Evolutionary conservation across 2,329 filamentous ascomycete genomes (phyloP), one percentile per base, ranked within the genome.

Genomic region (Aspergillus aculeatus): DNA sequence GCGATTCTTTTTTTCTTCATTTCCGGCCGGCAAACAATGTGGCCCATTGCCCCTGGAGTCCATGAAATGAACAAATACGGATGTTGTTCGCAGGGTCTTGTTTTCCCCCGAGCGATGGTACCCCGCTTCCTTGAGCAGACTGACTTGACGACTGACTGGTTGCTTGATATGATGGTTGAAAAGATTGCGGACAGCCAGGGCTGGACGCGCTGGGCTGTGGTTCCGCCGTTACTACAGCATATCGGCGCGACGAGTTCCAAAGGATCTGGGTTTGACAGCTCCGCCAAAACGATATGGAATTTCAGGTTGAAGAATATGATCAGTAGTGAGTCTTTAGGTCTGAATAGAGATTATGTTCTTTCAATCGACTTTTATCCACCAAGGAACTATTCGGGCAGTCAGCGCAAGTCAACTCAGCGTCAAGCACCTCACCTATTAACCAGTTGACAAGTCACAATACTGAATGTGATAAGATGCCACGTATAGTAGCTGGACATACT

Each of bases 61-160:
- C 70, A 73, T 41, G 63, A 69, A 29, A 79, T 80, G 78, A 66
- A 75, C 12, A 64, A 72, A 11, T 78, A 72, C 49, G 77, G 75
- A 12, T 80, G 77, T 63, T 80, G 78, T 58, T 72, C 73, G 4
- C 78, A 81, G 66, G 78, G 70, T 6, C 70, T 80, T 4, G 71
- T 79, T 14, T 80, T 78, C 38, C 76, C 77, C 3, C 60, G 60
- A 3, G 23, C 12, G 69, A 72, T 55, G 26, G 59, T 64, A 4
- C 60, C 56, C 4, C 38, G 16, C 0, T 61, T 65, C 12, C 35
- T 61, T 1, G 61, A 63, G 1, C 50, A 47, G 26, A 61, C 59
- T 4, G 63, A 62, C 2, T 12, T 61, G 24, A 63, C 54, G 1
- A 59, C 63, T 5, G 59, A 63, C 10, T 63, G 58, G 58, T 12